Evolutionary conservation across 139 green algal genomes (phyloP).

Genomic region (Klebsormidium nitens): DNA sequence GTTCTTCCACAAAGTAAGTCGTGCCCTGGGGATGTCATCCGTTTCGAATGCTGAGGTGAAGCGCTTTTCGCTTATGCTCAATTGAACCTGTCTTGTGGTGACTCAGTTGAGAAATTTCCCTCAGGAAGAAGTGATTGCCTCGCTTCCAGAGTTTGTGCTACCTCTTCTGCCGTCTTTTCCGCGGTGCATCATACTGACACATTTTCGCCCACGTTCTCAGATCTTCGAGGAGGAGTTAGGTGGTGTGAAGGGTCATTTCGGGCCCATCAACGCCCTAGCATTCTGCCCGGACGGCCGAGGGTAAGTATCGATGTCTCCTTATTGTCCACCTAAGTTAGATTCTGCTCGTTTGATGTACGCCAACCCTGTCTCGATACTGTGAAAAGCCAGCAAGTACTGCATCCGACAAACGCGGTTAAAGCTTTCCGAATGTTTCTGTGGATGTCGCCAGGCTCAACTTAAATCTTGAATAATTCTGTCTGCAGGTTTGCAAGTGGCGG

Average conservation of each 20-base stretch:
- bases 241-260: slow-evolving; percentile 93
- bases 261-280: slow-evolving; percentile 90
- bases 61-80: no score
- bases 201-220: no score
- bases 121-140: no score
- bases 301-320: slow-evolving; percentile 31
- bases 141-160: no score
- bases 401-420: not conserved
- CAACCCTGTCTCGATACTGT: not conserved
- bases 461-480: slow-evolving; percentile 16
- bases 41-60: no score
- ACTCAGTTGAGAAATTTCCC: no score
- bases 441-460: slow-evolving; percentile 4
- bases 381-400: not conserved
- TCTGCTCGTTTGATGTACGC: not conserved
- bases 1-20: slow-evolving; percentile 93
- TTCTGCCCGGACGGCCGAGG: slow-evolving; percentile 81
- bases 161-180: no score
- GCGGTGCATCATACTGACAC: no score
- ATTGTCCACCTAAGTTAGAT: not conserved
- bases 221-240: slow-evolving; percentile 95
- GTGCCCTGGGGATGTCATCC: no score
- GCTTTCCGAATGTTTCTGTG: not conserved
- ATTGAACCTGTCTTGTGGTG: no score
- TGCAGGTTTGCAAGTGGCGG: slow-evolving; percentile 68